These are phyloP conservation scores for Colletotrichum musae DNA, from an alignment of 2,329 filamentous ascomycete genomes.

Conservation along the genomic window DNA sequence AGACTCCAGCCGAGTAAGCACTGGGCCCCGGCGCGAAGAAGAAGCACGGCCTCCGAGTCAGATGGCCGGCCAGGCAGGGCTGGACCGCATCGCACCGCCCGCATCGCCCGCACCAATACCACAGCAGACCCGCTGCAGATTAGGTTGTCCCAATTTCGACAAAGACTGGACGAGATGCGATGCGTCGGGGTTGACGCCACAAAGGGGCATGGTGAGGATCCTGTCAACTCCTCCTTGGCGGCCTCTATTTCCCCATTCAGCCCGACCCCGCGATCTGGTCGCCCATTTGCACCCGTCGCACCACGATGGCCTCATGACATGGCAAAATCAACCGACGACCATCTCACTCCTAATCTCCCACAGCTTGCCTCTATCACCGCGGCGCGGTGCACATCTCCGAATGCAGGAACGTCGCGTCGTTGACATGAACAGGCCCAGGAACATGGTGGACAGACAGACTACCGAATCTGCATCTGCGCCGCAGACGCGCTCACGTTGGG, in stretches of 20 bases:
- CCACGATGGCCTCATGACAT: slow-evolving; percentile 34
- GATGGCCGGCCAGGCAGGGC: slow-evolving; percentile 1
- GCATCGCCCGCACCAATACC: too few relatives aligned
- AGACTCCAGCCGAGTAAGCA: slow-evolving; percentile 21
- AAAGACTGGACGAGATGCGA: slow-evolving; percentile 25
- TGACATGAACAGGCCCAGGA: background rate
- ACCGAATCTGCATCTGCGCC: slow-evolving; percentile 28
- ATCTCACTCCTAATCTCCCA: slow-evolving; percentile 5
- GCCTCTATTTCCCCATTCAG: background rate
- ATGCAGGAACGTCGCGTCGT: slow-evolving; percentile 29
- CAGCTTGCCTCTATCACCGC: too few relatives aligned
- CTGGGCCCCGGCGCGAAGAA: background rate
- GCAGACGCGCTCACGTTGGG: slow-evolving; percentile 27
- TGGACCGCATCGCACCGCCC: background rate
- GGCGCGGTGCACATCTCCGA: background rate
- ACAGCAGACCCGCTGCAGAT: slow-evolving; percentile 27
- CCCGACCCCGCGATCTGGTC: slow-evolving; percentile 6
- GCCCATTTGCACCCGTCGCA: slow-evolving; percentile 10
- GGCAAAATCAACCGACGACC: slow-evolving; percentile 20
- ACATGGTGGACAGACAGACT: slow-evolving; percentile 1
- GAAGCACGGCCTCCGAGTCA: slow-evolving; percentile 2
- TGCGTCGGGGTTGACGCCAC: slow-evolving; percentile 17
- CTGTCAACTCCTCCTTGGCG: slow-evolving; percentile 5
- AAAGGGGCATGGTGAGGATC: slow-evolving; percentile 5
- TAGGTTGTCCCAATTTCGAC: slow-evolving; percentile 30